Conservation (phyloP, 75 land plant species). For the Pseudotsuga menziesii region DNA sequence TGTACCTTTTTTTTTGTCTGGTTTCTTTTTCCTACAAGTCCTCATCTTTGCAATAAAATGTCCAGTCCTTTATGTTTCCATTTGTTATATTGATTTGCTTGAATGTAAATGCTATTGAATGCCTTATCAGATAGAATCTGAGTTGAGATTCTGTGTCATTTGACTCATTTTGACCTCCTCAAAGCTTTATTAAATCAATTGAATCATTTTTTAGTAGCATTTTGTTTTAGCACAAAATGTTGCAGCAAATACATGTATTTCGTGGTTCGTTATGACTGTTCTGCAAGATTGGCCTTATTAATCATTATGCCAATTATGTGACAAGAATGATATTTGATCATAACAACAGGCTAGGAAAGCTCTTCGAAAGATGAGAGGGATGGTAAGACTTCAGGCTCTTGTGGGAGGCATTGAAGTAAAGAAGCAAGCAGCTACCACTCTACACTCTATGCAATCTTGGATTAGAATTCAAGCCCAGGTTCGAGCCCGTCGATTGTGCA, state of each 20-base stretch:
- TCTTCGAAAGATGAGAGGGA: constrained; percentile 38
- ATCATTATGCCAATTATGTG: background rate
- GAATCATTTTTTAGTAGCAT: background rate
- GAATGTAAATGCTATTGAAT: background rate
- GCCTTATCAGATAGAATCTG: background rate
- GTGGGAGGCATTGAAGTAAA: constrained; percentile 18
- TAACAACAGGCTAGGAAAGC: constrained; percentile 49
- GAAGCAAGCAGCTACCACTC: constrained; percentile 46
- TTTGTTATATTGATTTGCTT: background rate
- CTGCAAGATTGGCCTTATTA: background rate
- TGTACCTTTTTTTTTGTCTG: too few species aligned
- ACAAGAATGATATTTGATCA: background rate
- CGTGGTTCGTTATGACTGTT: background rate
- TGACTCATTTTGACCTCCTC: background rate
- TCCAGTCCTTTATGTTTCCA: too few species aligned
- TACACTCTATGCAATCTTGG: constrained; percentile 51
- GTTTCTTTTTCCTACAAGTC: too few species aligned
- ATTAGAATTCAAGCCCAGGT: constrained; percentile 42
- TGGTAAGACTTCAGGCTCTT: constrained; percentile 32
- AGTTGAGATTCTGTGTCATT: background rate
- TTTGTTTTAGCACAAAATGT: background rate
- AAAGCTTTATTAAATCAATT: background rate
- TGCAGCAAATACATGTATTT: background rate
- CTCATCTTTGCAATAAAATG: too few species aligned
- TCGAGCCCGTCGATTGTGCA: constrained; percentile 48